Evolutionary conservation across 768 basidiomycete species (phyloP).

Genomic region (Rhodotorula diobovata): DNA sequence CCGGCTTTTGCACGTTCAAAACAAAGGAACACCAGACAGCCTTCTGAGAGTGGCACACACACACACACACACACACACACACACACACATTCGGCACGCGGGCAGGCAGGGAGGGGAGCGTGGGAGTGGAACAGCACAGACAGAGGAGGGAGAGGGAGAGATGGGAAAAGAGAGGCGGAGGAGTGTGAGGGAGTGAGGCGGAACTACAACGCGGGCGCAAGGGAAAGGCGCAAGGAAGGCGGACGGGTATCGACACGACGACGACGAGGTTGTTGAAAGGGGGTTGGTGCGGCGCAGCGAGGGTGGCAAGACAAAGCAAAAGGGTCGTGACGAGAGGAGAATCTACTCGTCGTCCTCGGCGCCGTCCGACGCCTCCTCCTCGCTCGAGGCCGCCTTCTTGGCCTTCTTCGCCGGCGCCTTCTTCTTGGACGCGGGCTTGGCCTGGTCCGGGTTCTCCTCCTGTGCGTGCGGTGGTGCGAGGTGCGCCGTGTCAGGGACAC

Average conservation of each 20-base stretch:
- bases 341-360: not conserved
- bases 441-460: constrained; percentile 12
- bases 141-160: not conserved
- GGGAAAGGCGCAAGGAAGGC: not conserved
- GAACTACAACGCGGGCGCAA: not conserved
- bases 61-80: no score
- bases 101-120: no score
- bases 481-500: not conserved
- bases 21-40: no score
- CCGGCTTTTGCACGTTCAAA: no score
- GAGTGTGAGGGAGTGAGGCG: not conserved
- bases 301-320: no score
- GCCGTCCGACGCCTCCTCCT: not conserved
- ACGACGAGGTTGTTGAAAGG: not conserved
- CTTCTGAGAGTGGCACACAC: no score
- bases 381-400: constrained; percentile 3
- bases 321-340: no score
- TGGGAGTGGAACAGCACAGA: no score
- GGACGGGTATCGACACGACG: constrained; percentile 1
- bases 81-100: no score
- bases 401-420: constrained; percentile 15
- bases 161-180: not conserved
- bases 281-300: not conserved
- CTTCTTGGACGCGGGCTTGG: constrained; percentile 8
- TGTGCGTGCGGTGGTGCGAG: not conserved